Base-by-base conservation (phyloP, 805 yeast species). In the Ogataea naganishii region DNA sequence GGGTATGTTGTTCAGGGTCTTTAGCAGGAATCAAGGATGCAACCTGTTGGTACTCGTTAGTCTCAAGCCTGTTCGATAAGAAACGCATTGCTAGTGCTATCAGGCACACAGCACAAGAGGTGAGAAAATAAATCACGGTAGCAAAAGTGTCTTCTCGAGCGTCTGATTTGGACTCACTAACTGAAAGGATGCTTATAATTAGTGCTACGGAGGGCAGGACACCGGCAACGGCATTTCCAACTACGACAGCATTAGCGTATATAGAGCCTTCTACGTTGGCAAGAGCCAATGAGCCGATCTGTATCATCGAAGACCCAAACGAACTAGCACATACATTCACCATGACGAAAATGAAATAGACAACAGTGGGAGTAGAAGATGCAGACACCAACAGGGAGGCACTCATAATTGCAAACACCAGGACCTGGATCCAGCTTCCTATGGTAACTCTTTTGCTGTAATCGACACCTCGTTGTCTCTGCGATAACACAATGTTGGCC, bases 161-260 rank as follows among this genome's bases (percentile, higher is more conserved):
- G 8, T 39, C 49, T 15, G 35, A 31, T 37, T 45, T 41, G 34
- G 35, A 45, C 26, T 10, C 35, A 7, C 28, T 43, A 7, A 44
- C 56, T 5, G 59, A 26, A 30, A 70, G 44, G 16, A 72, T 73
- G 8, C 80, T 70, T 8, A 68, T 35, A 36, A 75, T 77, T 41
- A 74, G 68, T 10, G 80, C 76, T 13, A 81, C 49, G 0, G 95
- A 75, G 2, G 98, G 97, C 20, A 89, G 58, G 0, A 92, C 95
- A 2, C 98, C 98, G 0, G 96, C 85, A 12, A 89, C 60, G 0
- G 95, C 95, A 53, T 89, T 95, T 2, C 98, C 98, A 3, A 88
- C 88, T 80, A 92, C 83, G 2, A 80, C 80, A 0, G 82, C 94
- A 46, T 92, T 95, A 8, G 94, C 88, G 49, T 72, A 82, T 10